phyloP scores from a whole-genome alignment of 2,329 filamentous ascomycete genomes.

The Sclerotinia borealis region DNA sequence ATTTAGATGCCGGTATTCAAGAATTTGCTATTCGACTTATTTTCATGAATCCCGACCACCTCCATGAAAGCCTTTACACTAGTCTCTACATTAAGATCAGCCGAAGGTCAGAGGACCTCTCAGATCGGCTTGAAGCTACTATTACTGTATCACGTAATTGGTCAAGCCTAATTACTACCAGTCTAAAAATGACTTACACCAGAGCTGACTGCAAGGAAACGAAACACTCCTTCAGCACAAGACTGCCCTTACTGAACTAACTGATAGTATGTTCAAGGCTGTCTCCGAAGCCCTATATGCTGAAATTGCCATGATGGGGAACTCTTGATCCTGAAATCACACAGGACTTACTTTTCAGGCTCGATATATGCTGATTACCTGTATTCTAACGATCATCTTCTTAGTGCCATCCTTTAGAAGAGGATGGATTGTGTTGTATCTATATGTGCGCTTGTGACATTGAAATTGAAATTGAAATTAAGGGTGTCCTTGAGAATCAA shows the following conservation, averaged over 20 bases:
- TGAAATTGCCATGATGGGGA: neutral
- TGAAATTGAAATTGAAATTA: no score
- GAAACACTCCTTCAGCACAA: neutral
- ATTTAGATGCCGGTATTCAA: neutral
- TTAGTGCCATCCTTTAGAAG: no score
- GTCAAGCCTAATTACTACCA: neutral
- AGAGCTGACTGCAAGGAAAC: neutral
- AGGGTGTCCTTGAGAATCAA: no score
- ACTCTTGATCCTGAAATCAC: no score
- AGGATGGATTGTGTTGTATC: no score
- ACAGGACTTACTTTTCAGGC: no score
- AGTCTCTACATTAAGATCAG: neutral
- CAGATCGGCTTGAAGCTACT: neutral
- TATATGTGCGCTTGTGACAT: no score
- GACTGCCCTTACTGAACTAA: neutral
- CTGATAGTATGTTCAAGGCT: neutral
- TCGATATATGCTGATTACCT: no score
- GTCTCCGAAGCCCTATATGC: neutral
- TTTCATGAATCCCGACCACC: neutral
- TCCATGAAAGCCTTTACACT: neutral
- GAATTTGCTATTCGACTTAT: neutral
- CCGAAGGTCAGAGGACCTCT: neutral
- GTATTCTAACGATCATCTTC: no score
- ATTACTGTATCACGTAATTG: neutral
- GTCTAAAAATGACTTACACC: neutral